A percentile compares a stretch with the other conserved stretches of the same genome.
These are phyloP conservation scores for Colletotrichum sp. DNA, from an alignment of 2,329 filamentous ascomycete species.

Conservation along the genomic window DNA sequence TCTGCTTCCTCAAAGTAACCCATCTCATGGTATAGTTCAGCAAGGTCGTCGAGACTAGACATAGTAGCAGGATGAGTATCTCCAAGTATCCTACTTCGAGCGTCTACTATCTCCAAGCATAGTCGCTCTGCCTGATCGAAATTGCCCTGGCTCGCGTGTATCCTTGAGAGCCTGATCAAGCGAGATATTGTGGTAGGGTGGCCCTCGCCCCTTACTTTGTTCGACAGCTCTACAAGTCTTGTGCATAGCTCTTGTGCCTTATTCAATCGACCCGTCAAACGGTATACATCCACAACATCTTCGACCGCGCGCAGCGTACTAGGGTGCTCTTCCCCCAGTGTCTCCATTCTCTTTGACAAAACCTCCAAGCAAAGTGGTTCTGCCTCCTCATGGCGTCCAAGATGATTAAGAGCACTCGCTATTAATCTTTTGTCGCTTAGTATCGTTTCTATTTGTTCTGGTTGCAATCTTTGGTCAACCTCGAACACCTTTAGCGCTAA, in stretches of 20 bases:
- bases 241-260: not conserved
- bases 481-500: rapidly evolving
- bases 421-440: rapidly evolving
- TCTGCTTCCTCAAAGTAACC: not conserved
- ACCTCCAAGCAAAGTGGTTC: not conserved
- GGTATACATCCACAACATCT: not conserved
- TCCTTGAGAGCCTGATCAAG: rapidly evolving
- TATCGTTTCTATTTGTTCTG: rapidly evolving
- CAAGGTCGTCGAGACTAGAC: rapidly evolving
- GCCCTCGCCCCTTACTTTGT: rapidly evolving
- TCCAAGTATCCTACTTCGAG: rapidly evolving
- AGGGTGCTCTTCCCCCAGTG: not conserved
- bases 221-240: not conserved
- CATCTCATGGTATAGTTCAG: rapidly evolving
- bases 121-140: not conserved
- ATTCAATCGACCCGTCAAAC: not conserved
- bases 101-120: rapidly evolving
- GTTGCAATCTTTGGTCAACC: not conserved
- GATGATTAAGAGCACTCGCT: rapidly evolving
- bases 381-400: not conserved
- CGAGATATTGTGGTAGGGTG: rapidly evolving
- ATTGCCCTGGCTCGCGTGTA: rapidly evolving
- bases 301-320: not conserved
- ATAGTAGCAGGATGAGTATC: rapidly evolving
- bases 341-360: rapidly evolving